Conservation (phyloP, 2,329 filamentous ascomycete genomes). For the Fusarium virguliforme region DNA sequence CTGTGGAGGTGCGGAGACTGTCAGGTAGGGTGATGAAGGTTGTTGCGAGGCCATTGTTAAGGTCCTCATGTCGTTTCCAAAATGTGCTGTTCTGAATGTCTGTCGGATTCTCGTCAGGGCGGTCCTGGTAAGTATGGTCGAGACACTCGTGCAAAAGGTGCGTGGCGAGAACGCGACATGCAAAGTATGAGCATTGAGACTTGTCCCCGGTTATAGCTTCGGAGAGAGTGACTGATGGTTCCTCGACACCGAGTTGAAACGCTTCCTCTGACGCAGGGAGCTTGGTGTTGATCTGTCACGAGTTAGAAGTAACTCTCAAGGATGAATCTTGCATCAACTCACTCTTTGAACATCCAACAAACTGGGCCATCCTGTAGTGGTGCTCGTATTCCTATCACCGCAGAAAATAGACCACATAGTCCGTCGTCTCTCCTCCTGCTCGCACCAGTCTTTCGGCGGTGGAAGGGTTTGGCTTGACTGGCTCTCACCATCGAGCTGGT, state of each 20-base stretch:
- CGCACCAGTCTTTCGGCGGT: conserved; percentile 83
- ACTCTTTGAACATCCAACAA: conserved; percentile 80
- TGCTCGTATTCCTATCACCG: conserved; percentile 84
- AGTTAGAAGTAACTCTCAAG: not conserved
- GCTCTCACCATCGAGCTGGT: conserved; percentile 77
- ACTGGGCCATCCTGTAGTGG: conserved; percentile 91
- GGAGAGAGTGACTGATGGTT: conserved; percentile 73
- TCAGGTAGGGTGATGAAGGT: conserved; percentile 82
- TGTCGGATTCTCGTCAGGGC: conserved; percentile 71
- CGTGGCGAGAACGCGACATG: conserved; percentile 78
- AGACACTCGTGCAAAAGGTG: conserved; percentile 85
- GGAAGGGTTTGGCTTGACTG: conserved; percentile 80
- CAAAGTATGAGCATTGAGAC: conserved; percentile 74
- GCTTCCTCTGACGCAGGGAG: conserved; percentile 83
- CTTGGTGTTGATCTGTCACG: conserved; percentile 75
- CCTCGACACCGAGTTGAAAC: conserved; percentile 75
- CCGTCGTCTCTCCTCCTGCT: conserved; percentile 79
- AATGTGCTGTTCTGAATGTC: conserved; percentile 65
- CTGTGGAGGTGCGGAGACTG: conserved; percentile 76
- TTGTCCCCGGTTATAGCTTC: conserved; percentile 71
- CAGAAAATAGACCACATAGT: conserved; percentile 88
- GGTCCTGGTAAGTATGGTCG: conserved; percentile 77
- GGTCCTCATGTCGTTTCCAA: conserved; percentile 84
- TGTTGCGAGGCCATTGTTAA: conserved; percentile 83
- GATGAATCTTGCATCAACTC: not conserved